Evolutionary conservation across 352 stramenopile genomes (phyloP), one percentile per base, ranked within the genome.

Genomic region (Peronospora belbahrii): DNA sequence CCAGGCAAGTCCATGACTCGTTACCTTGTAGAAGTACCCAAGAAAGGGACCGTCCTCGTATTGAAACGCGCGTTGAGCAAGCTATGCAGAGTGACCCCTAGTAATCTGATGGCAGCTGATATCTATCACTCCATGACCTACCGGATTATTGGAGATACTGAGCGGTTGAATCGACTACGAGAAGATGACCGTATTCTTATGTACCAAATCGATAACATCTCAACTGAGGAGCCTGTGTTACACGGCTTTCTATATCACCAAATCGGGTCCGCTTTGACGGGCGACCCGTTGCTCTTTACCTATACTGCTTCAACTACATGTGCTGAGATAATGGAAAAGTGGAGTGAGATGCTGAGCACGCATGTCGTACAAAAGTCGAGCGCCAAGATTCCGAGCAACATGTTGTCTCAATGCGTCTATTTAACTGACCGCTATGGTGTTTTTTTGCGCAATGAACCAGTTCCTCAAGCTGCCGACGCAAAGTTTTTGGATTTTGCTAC

Each of bases 91-190:
- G 57, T 84, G 15, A 56, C 50, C 6, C 24, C 65, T 9, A 70
- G 59, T 14, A 50, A 39, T 7, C 37, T 88, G 13, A 30, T 90
- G 10, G 60, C 74, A 3, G 76, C 65, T 2, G 79, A 90, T 53
- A 81, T 90, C 22, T 88, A 86, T 52, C 74, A 90, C 38, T 84
- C 68, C 3, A 86, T 84, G 67, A 72, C 70, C 15, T 90, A 87
- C 18, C 76, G 79, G 4, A 62, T 86, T 17, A 72, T 90, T 20
- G 65, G 67, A 6, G 76, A 90, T 44, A 57, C 59, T 8, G 75
- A 90, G 38, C 67, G 74, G 6, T 49, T 88, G 15, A 62, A 54
- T 15, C 67, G 72, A 33, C 39, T 90, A 28, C 59, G 79, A 42
- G 71, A 86, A 42, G 79, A 87, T 57, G 79, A 90, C 42, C 74